A percentile compares a stretch with the other conserved stretches of the same genome.
phyloP scores from a whole-genome alignment of 2,329 filamentous ascomycete genomes.

The Cladosporium sp. region DNA sequence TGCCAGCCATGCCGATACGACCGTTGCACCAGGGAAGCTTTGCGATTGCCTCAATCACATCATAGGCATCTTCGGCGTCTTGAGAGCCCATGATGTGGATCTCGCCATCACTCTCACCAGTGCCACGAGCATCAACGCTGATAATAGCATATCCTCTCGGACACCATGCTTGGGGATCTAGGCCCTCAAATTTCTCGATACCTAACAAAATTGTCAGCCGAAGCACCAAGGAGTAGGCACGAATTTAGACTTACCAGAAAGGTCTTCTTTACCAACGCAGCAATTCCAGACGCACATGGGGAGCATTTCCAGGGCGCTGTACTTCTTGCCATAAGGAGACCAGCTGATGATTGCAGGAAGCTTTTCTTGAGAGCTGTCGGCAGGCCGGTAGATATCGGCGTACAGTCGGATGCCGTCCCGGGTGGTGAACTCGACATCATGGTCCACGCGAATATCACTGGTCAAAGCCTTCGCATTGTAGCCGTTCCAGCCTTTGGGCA shows the following conservation, averaged over 20 bases:
- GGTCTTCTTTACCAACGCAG: slow-evolving; percentile 28
- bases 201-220: slow-evolving; percentile 21
- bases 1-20: slow-evolving; percentile 40
- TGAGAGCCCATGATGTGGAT: slow-evolving; percentile 39
- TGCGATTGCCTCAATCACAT: slow-evolving; percentile 41
- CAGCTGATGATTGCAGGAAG: slow-evolving; percentile 43
- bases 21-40: slow-evolving; percentile 43
- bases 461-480: slow-evolving; percentile 28
- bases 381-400: slow-evolving; percentile 43
- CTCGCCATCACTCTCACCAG: slow-evolving; percentile 32
- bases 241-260: slow-evolving; percentile 13
- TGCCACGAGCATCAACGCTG: slow-evolving; percentile 29
- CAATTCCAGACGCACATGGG: slow-evolving; percentile 37
- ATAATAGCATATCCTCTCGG: slow-evolving; percentile 33
- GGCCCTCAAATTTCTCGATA: slow-evolving; percentile 42
- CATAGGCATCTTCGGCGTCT: slow-evolving; percentile 44
- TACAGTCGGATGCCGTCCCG: slow-evolving; percentile 41
- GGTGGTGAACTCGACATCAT: slow-evolving; percentile 41
- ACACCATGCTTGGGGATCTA: slow-evolving; percentile 36
- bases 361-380: slow-evolving; percentile 26
- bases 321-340: slow-evolving; percentile 45
- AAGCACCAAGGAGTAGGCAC: no score
- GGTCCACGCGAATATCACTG: slow-evolving; percentile 40
- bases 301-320: slow-evolving; percentile 35
- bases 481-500: slow-evolving; percentile 35